Conservation (phyloP, 192 early-diverging fungal genomes). For the Gigaspora rosea region DNA sequence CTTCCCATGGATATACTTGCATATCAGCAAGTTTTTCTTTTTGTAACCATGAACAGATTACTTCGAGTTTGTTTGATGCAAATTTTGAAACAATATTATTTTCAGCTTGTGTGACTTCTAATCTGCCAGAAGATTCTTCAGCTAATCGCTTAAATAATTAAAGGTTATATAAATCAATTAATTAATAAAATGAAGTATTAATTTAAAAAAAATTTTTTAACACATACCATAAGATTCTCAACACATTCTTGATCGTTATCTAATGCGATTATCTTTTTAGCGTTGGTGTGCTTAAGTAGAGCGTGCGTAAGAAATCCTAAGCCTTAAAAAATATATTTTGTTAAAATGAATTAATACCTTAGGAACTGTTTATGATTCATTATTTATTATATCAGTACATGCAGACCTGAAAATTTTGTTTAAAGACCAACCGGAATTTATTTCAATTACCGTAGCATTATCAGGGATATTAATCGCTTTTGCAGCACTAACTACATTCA, state of each 20-base stretch:
- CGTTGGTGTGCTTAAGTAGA: not conserved
- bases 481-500: not conserved
- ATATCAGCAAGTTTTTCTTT: not conserved
- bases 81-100: no score
- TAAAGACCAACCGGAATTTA: not conserved
- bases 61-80: not conserved
- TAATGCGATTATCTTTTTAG: not conserved
- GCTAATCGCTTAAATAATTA: no score
- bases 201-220: not conserved
- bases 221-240: not conserved
- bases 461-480: not conserved
- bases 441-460: slow-evolving; percentile 4
- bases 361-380: not conserved
- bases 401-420: not conserved
- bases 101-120: no score
- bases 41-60: not conserved
- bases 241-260: not conserved
- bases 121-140: no score
- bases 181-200: no score
- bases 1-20: slow-evolving; percentile 1
- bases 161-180: no score
- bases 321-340: not conserved
- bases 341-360: not conserved
- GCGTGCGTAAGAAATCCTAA: not conserved
- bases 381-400: no score